phyloP scores from a whole-genome alignment of 2,329 filamentous ascomycete species.

The Beauveria medogensis region DNA sequence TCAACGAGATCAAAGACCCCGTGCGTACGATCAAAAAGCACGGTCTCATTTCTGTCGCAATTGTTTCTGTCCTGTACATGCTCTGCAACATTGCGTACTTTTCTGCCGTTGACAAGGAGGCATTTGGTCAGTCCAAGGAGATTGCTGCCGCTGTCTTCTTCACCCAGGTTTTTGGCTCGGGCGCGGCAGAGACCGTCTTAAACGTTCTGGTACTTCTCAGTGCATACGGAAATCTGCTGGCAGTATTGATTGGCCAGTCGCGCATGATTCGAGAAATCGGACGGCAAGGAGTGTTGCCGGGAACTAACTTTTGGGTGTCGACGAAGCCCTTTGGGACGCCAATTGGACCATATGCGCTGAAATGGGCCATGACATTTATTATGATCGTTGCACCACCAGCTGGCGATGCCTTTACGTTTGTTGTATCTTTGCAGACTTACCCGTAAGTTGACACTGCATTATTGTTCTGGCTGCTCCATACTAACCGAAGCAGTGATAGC shows the following conservation, averaged over 20 bases:
- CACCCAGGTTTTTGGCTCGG: slow-evolving; percentile 44
- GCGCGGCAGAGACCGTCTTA: slow-evolving; percentile 40
- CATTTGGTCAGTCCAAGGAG: slow-evolving; percentile 44
- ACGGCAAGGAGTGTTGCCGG: slow-evolving; percentile 53
- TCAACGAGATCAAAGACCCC: slow-evolving; percentile 55
- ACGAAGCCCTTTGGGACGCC: slow-evolving; percentile 58
- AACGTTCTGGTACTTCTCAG: slow-evolving; percentile 50
- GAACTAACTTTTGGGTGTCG: slow-evolving; percentile 52
- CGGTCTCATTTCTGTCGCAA: slow-evolving; percentile 39
- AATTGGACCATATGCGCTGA: slow-evolving; percentile 48
- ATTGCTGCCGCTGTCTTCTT: slow-evolving; percentile 54
- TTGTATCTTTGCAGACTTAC: slow-evolving; percentile 52
- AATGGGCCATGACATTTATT: slow-evolving; percentile 48
- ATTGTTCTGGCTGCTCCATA: not conserved
- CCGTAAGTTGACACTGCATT: slow-evolving; percentile 26
- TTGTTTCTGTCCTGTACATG: slow-evolving; percentile 48
- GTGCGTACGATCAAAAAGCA: slow-evolving; percentile 44
- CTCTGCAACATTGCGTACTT: slow-evolving; percentile 56
- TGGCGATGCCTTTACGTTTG: slow-evolving; percentile 58
- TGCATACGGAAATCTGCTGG: slow-evolving; percentile 51
- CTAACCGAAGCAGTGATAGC: slow-evolving; percentile 20
- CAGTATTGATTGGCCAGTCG: slow-evolving; percentile 45
- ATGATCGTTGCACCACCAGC: slow-evolving; percentile 54
- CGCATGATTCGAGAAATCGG: slow-evolving; percentile 54
- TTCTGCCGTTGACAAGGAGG: slow-evolving; percentile 44